Conservation (phyloP, 768 basidiomycete species). For the Suillus hirtellus region DNA sequence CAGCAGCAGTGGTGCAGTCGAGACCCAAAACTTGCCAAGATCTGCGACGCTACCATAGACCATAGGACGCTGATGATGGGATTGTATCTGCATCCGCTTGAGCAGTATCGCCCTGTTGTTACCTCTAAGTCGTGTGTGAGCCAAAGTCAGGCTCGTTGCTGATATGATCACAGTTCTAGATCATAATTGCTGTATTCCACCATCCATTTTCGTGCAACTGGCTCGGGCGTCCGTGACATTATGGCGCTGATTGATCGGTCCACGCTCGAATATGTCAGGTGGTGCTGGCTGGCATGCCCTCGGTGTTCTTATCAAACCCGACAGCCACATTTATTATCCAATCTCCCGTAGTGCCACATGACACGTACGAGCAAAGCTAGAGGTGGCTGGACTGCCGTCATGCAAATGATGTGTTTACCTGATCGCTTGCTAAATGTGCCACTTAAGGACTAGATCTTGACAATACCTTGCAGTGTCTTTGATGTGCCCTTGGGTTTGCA, state of each 20-base stretch:
- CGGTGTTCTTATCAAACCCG: not conserved
- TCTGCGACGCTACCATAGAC: conserved; percentile 16
- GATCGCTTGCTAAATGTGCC: not conserved
- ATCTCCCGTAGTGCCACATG: not conserved
- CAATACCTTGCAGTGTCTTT: not conserved
- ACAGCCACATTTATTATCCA: not conserved
- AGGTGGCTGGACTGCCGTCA: not conserved
- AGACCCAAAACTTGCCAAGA: conserved; percentile 39
- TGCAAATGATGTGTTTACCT: not conserved
- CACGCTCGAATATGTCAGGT: not conserved
- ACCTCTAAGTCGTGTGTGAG: not conserved
- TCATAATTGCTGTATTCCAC: not conserved
- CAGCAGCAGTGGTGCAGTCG: conserved; percentile 47
- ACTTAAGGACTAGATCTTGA: not conserved
- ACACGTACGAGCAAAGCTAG: not conserved
- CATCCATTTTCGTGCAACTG: not conserved
- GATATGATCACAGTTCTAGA: not conserved
- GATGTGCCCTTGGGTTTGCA: not conserved
- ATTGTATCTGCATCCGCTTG: conserved; percentile 18
- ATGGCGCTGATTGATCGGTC: not conserved
- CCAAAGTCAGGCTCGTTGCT: not conserved
- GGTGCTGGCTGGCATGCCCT: not conserved
- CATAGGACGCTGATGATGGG: conserved; percentile 17
- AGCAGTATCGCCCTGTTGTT: conserved; percentile 3
- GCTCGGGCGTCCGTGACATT: not conserved